These are phyloP conservation scores for Dictyophora rubrovolvata DNA, from an alignment of 768 basidiomycete species.

Conservation along the genomic window DNA sequence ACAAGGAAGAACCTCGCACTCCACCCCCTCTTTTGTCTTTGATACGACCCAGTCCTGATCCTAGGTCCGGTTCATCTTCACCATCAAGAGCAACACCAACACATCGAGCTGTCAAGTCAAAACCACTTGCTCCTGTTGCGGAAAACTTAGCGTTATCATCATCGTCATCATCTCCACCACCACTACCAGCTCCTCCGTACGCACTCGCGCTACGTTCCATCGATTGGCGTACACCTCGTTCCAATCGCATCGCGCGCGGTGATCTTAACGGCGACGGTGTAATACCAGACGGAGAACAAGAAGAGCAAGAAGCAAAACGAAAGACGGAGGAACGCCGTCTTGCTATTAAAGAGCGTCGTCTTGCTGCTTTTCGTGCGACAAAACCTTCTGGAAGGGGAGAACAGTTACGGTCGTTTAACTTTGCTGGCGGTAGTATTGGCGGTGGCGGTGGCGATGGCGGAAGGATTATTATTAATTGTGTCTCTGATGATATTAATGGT, in stretches of 20 bases:
- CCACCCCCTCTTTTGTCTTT: background rate
- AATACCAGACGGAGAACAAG: conserved; percentile 17
- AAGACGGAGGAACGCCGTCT: conserved; percentile 33
- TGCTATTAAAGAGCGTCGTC: conserved; percentile 43
- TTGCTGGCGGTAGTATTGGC: conserved; percentile 39
- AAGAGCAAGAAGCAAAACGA: conserved; percentile 31
- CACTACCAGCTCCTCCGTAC: background rate
- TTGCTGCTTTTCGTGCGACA: conserved; percentile 50
- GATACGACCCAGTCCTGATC: background rate
- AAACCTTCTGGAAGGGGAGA: conserved; percentile 20
- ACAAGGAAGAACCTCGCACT: background rate
- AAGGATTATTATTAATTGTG: conserved; percentile 54
- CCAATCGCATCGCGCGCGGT: background rate
- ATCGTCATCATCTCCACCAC: background rate
- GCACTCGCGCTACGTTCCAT: conserved; percentile 1
- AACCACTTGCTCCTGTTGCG: background rate
- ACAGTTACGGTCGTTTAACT: conserved; percentile 48
- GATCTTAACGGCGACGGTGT: conserved; percentile 14
- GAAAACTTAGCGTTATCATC: background rate
- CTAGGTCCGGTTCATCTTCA: too few species aligned
- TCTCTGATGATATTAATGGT: conserved; percentile 31
- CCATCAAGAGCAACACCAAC: too few species aligned
- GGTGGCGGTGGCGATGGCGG: conserved; percentile 23
- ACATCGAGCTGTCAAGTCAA: too few species aligned
- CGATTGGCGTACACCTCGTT: conserved; percentile 6